Conservation (phyloP, 208 protist genomes). For the Crithidia bombi region DNA sequence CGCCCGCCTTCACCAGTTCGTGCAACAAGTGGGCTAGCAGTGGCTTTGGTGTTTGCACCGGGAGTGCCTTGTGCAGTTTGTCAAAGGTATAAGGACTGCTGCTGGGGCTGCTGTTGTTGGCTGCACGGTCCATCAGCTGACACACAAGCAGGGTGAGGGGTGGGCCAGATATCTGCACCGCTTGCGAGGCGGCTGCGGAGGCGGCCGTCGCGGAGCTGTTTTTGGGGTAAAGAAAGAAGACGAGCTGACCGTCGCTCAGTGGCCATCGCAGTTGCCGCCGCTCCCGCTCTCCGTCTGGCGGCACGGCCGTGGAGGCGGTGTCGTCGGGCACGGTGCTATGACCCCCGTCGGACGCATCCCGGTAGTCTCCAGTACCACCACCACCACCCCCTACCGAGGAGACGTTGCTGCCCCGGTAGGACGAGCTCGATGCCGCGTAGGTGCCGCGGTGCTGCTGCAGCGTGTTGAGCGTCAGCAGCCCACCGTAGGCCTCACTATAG, state of each 20-base stretch:
- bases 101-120: no score
- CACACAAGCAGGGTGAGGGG: conserved; percentile 60
- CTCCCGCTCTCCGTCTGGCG: conserved; percentile 20
- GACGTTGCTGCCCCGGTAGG: conserved; percentile 33
- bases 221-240: conserved; percentile 41
- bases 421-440: conserved; percentile 27
- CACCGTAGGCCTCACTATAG: conserved; percentile 56
- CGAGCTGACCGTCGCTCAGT: conserved; percentile 38
- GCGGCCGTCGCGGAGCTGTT: background rate
- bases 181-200: background rate
- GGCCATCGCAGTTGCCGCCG: conserved; percentile 45
- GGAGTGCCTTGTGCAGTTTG: conserved; percentile 43
- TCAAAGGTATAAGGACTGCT: conserved; percentile 40
- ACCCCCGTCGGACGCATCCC: conserved; percentile 24
- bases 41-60: conserved; percentile 47
- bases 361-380: conserved; percentile 11
- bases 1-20: conserved; percentile 48
- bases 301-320: conserved; percentile 20
- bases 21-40: conserved; percentile 60
- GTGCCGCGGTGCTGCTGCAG: conserved; percentile 23
- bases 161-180: conserved; percentile 46
- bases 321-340: conserved; percentile 28
- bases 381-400: conserved; percentile 27
- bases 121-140: conserved; percentile 52
- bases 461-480: conserved; percentile 39